phyloP scores from a whole-genome alignment of 305 asterid species.

The Rubia tinctorum region DNA sequence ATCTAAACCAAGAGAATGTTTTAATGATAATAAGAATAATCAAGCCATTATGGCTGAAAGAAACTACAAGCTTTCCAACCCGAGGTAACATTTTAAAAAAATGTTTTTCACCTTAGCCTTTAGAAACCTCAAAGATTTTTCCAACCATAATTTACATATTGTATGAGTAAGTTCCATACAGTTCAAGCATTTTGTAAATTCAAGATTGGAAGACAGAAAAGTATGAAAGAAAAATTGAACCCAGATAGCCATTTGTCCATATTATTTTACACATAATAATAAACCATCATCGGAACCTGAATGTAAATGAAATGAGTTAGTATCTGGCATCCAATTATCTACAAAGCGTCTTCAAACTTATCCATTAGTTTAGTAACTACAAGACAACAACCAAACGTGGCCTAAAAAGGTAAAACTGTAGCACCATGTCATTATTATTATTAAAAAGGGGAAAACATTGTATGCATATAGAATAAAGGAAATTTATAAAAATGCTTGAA shows the following conservation, averaged over 20 bases:
- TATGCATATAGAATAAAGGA: not conserved
- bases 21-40: constrained; percentile 10
- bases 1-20: not conserved
- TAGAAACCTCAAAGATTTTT: constrained; percentile 63
- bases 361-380: constrained; percentile 67
- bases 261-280: not conserved
- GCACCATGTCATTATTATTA: constrained; percentile 2
- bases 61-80: constrained; percentile 88
- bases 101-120: constrained; percentile 50
- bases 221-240: not conserved
- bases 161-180: constrained; percentile 72
- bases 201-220: not conserved
- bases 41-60: constrained; percentile 83
- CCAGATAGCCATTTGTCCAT: not conserved
- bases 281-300: constrained; percentile 44
- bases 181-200: constrained; percentile 13
- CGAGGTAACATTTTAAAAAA: constrained; percentile 38
- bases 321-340: constrained; percentile 73
- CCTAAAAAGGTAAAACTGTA: constrained; percentile 48
- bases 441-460: not conserved
- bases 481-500: too few species aligned
- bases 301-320: constrained; percentile 67
- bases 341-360: constrained; percentile 51
- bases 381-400: constrained; percentile 68
- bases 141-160: constrained; percentile 65